A percentile compares a stretch with the other conserved stretches of the same genome.
phyloP scores from a whole-genome alignment of 805 yeast genomes.

The Helenozyma baotianmanensis region DNA sequence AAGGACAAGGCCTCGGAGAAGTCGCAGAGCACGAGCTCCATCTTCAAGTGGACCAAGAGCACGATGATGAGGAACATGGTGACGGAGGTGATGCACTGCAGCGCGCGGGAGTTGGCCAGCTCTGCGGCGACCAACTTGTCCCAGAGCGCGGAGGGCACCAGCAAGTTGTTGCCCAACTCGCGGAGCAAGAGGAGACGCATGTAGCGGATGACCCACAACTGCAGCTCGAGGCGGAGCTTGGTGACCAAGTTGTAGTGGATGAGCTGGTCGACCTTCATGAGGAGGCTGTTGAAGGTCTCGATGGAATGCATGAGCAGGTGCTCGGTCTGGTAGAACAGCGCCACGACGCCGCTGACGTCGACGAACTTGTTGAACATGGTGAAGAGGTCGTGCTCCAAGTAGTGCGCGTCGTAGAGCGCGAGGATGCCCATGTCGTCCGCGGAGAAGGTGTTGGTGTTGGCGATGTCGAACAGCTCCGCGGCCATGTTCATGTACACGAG shows the following conservation, averaged over 20 bases:
- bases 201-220: conserved; percentile 53
- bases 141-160: conserved; percentile 39
- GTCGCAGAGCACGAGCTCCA: conserved; percentile 43
- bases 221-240: conserved; percentile 44
- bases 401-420: conserved; percentile 34
- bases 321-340: conserved; percentile 34
- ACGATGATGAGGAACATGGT: conserved; percentile 40
- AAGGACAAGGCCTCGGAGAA: conserved; percentile 48
- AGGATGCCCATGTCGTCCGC: conserved; percentile 31
- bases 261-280: conserved; percentile 48
- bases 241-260: conserved; percentile 42
- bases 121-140: conserved; percentile 40
- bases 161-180: conserved; percentile 41
- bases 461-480: conserved; percentile 27
- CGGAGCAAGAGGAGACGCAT: conserved; percentile 43
- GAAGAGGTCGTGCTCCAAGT: conserved; percentile 41
- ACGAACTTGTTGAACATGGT: conserved; percentile 40
- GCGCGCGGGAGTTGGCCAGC: conserved; percentile 7
- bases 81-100: conserved; percentile 26
- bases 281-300: conserved; percentile 42
- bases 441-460: conserved; percentile 13
- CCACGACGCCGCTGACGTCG: conserved; percentile 36
- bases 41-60: conserved; percentile 41
- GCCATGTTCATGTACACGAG: conserved; percentile 39
- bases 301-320: conserved; percentile 40